These are phyloP conservation scores for Suillus cothurnatus DNA, from an alignment of 768 basidiomycete species.

Conservation along the genomic window DNA sequence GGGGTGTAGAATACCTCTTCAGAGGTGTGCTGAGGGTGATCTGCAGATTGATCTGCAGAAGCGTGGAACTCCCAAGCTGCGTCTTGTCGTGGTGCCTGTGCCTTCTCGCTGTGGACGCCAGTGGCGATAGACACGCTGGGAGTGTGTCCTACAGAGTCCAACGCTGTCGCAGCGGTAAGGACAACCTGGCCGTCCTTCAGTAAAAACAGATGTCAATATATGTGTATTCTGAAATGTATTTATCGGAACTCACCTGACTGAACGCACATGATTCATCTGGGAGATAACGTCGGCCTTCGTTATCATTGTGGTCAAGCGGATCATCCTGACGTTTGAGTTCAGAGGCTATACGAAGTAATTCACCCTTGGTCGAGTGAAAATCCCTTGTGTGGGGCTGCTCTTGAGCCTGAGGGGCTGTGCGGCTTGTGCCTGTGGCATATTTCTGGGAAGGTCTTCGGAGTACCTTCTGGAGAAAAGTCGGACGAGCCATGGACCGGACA, in stretches of 20 bases:
- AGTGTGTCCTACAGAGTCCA: background rate
- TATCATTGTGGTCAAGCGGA: background rate
- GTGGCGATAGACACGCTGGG: background rate
- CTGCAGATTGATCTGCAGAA: slow-evolving; percentile 6
- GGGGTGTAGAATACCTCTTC: slow-evolving; percentile 65
- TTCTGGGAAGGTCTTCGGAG: slow-evolving; percentile 66
- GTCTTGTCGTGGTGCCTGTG: background rate
- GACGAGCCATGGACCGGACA: slow-evolving; percentile 43
- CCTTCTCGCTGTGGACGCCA: slow-evolving; percentile 2
- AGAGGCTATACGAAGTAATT: slow-evolving; percentile 50
- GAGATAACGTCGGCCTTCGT: background rate
- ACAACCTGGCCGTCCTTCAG: background rate
- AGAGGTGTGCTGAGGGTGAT: slow-evolving; percentile 28
- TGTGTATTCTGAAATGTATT: background rate
- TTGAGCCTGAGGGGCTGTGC: background rate
- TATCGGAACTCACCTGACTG: slow-evolving; percentile 21
- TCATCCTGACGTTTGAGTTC: slow-evolving; percentile 11
- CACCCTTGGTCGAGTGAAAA: slow-evolving; percentile 53
- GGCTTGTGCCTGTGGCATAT: slow-evolving; percentile 39
- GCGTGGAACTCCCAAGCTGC: background rate
- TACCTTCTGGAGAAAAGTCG: slow-evolving; percentile 60
- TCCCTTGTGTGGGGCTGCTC: slow-evolving; percentile 34
- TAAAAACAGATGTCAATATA: slow-evolving; percentile 12
- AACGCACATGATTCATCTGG: slow-evolving; percentile 17
- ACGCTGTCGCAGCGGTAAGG: background rate